phyloP scores from a whole-genome alignment of 805 yeast species.

The Kluyveromyces lactis region DNA sequence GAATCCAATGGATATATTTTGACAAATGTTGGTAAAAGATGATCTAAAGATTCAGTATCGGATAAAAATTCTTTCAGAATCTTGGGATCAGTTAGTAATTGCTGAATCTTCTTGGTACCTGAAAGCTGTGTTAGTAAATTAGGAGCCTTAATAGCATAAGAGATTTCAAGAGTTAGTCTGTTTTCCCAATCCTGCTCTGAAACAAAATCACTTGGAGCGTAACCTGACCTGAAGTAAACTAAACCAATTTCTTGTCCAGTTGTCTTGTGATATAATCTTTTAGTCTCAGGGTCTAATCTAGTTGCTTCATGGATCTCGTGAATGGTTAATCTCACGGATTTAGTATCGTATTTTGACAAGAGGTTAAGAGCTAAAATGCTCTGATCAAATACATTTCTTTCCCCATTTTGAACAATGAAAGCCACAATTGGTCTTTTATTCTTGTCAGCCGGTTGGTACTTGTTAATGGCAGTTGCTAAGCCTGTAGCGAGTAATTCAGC shows the following conservation, averaged over 20 bases:
- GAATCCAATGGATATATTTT: conserved; percentile 81
- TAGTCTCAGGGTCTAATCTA: conserved; percentile 30
- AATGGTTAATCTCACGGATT: conserved; percentile 59
- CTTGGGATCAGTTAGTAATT: conserved; percentile 56
- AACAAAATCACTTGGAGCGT: conserved; percentile 74
- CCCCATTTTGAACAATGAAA: conserved; percentile 76
- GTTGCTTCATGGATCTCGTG: conserved; percentile 45
- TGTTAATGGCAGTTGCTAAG: conserved; percentile 53
- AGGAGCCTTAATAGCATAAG: conserved; percentile 86
- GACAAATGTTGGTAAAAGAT: conserved; percentile 54
- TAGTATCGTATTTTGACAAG: conserved; percentile 45
- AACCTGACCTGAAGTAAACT: conserved; percentile 86
- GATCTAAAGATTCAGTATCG: conserved; percentile 27
- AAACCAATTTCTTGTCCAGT: conserved; percentile 72
- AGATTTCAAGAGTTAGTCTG: conserved; percentile 61
- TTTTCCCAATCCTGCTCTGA: conserved; percentile 66
- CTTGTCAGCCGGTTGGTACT: conserved; percentile 35
- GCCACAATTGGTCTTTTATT: conserved; percentile 46
- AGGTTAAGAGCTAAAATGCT: conserved; percentile 70
- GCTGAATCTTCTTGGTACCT: conserved; percentile 93
- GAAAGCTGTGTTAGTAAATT: conserved; percentile 80
- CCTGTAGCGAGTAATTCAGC: conserved; percentile 55
- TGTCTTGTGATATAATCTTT: conserved; percentile 44
- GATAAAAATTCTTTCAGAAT: conserved; percentile 39
- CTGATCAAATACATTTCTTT: conserved; percentile 88